Percentiles rank a stretch among this genome's conserved stretches.
Conservation (phyloP, 345 rosid genomes). For the Salix purpurea region DNA sequence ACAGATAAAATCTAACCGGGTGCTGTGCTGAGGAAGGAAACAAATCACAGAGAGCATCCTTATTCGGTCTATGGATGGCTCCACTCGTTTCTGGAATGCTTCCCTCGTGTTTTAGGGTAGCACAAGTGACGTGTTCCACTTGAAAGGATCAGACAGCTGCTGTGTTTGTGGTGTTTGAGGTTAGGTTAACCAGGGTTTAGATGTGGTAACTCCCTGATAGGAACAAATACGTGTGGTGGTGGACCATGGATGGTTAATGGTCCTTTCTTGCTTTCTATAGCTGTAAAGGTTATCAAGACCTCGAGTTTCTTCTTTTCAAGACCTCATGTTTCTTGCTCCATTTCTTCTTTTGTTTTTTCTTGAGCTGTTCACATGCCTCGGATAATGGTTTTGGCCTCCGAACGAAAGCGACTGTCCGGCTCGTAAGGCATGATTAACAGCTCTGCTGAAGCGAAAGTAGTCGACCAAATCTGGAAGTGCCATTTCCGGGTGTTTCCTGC, state of each 20-base stretch:
- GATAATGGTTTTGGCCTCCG: neutral
- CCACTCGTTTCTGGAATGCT: neutral
- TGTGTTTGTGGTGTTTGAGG: neutral
- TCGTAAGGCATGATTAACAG: neutral
- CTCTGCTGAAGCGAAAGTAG: neutral
- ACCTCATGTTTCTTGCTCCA: neutral
- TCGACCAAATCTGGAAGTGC: neutral
- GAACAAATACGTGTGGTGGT: neutral
- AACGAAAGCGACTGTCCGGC: neutral
- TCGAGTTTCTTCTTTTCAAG: neutral
- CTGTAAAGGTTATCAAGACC: conserved; percentile 28
- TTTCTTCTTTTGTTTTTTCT: conserved; percentile 8
- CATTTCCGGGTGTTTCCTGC: no score
- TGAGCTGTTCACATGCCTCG: conserved; percentile 19
- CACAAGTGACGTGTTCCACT: neutral
- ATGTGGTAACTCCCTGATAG: neutral
- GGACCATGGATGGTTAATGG: conserved; percentile 19
- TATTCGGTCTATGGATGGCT: neutral
- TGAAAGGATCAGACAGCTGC: conserved; percentile 1
- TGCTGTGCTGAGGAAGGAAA: no score
- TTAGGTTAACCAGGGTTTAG: neutral
- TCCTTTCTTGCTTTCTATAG: conserved; percentile 24
- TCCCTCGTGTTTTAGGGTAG: neutral
- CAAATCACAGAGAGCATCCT: no score
- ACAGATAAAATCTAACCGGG: no score